Evolutionary conservation across 495 filamentous ascomycete species (phyloP).

Genomic region (Penicillium verhagenii): DNA sequence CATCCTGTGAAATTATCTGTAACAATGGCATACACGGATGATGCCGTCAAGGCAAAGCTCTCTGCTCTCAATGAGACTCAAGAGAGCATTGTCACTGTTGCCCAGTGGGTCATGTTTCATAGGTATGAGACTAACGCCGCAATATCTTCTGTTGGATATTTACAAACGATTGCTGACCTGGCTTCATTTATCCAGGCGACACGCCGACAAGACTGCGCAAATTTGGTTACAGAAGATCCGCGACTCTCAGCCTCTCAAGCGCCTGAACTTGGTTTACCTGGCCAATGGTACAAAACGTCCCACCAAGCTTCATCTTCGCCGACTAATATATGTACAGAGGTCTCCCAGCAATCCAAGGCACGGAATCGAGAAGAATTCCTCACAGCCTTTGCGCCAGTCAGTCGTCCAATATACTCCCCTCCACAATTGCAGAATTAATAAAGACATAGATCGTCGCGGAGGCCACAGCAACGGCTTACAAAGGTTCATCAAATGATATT

Average conservation of each 20-base stretch:
- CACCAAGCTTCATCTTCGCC: not conserved
- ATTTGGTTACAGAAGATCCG: constrained; percentile 87
- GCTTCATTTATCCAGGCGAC: constrained; percentile 56
- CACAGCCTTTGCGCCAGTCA: constrained; percentile 77
- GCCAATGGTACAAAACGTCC: constrained; percentile 70
- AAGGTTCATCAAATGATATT: constrained; percentile 76
- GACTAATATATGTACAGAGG: constrained; percentile 59
- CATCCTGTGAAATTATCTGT: not conserved
- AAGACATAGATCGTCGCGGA: constrained; percentile 70
- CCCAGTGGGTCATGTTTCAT: constrained; percentile 99
- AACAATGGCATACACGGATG: constrained; percentile 88
- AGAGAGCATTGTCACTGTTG: constrained; percentile 90
- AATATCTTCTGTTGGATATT: constrained; percentile 3
- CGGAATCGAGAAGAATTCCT: constrained; percentile 90
- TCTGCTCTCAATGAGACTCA: constrained; percentile 94
- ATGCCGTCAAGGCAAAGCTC: constrained; percentile 89
- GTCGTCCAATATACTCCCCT: constrained; percentile 10
- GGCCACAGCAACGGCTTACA: constrained; percentile 79
- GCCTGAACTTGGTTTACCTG: constrained; percentile 89
- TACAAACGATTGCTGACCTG: constrained; percentile 25
- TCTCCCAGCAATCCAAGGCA: constrained; percentile 90
- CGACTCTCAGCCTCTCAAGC: constrained; percentile 77
- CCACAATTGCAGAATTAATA: constrained; percentile 20
- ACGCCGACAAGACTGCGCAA: constrained; percentile 83
- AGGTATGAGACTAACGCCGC: constrained; percentile 55